Evolutionary conservation across 495 filamentous ascomycete species (phyloP).

Genomic region (Thermothielavioides terrestris): DNA sequence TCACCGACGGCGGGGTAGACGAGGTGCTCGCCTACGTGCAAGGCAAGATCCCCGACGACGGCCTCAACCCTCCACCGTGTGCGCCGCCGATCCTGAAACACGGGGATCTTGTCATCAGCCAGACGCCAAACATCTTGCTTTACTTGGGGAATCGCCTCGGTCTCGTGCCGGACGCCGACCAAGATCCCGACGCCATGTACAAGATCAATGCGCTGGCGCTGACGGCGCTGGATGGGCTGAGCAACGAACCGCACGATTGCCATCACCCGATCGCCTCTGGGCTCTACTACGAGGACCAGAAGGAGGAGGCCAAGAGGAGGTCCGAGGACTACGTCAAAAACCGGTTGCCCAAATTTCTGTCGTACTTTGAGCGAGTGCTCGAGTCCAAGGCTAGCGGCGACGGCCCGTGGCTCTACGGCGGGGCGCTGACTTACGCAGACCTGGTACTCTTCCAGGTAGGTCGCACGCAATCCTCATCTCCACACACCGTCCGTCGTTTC

Average conservation of each 20-base stretch:
- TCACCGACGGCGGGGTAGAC: slow-evolving; percentile 28
- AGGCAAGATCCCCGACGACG: slow-evolving; percentile 30
- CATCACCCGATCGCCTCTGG: slow-evolving; percentile 53
- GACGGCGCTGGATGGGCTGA: slow-evolving; percentile 56
- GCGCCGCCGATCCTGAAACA: slow-evolving; percentile 54
- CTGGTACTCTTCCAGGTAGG: slow-evolving; percentile 56
- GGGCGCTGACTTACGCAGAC: slow-evolving; percentile 55
- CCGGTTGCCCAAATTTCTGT: slow-evolving; percentile 58
- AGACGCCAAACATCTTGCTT: slow-evolving; percentile 55
- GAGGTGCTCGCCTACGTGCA: slow-evolving; percentile 30
- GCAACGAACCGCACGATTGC: slow-evolving; percentile 57
- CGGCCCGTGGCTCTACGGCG: slow-evolving; percentile 52
- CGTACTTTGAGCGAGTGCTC: slow-evolving; percentile 55
- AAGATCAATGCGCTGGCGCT: slow-evolving; percentile 49
- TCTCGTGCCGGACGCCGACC: slow-evolving; percentile 34
- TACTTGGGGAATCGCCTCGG: slow-evolving; percentile 51
- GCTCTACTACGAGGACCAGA: slow-evolving; percentile 62
- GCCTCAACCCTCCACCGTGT: slow-evolving; percentile 48
- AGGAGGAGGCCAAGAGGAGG: slow-evolving; percentile 44
- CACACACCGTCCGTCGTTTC: neutral
- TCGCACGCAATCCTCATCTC: neutral
- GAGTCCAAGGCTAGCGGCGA: slow-evolving; percentile 43
- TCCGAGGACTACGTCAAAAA: slow-evolving; percentile 44
- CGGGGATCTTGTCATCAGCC: slow-evolving; percentile 49
- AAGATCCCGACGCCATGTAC: slow-evolving; percentile 40